phyloP scores from a whole-genome alignment of 2,329 filamentous ascomycete genomes.

The Colletotrichum gloeosporioides region DNA sequence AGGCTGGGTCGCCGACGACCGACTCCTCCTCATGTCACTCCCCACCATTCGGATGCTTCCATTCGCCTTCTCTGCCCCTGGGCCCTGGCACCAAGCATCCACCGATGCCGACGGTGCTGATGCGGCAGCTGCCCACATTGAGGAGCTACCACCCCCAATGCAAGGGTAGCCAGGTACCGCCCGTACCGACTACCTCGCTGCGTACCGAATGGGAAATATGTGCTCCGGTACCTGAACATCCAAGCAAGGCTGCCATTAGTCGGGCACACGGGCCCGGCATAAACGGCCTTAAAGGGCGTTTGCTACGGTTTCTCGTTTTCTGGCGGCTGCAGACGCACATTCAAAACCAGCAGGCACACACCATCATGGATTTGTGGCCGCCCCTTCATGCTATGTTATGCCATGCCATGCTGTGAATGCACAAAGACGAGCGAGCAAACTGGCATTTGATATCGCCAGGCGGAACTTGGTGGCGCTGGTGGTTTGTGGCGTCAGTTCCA shows the following conservation, averaged over 20 bases:
- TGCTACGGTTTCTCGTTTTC: not conserved
- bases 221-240: constrained; percentile 15
- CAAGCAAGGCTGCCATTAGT: not conserved
- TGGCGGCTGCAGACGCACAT: constrained; percentile 5
- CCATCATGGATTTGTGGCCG: not conserved
- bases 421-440: not conserved
- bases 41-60: constrained; percentile 19
- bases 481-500: not conserved
- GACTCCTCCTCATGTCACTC: not conserved
- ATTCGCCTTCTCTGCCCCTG: constrained; percentile 9
- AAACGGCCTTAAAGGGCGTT: constrained; percentile 1
- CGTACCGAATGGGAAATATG: constrained; percentile 4
- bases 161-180: constrained; percentile 8
- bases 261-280: constrained; percentile 14
- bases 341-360: not conserved
- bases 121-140: constrained; percentile 1
- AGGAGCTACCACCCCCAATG: constrained; percentile 6
- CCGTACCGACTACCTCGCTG: constrained; percentile 12
- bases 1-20: not conserved
- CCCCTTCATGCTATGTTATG: not conserved
- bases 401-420: not conserved
- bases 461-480: not conserved
- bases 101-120: not conserved
- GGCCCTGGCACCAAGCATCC: constrained; percentile 6
- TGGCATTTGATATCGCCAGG: not conserved